These are phyloP conservation scores for Cyberlindnera mrakii DNA, from an alignment of 805 yeast species.

Conservation along the genomic window DNA sequence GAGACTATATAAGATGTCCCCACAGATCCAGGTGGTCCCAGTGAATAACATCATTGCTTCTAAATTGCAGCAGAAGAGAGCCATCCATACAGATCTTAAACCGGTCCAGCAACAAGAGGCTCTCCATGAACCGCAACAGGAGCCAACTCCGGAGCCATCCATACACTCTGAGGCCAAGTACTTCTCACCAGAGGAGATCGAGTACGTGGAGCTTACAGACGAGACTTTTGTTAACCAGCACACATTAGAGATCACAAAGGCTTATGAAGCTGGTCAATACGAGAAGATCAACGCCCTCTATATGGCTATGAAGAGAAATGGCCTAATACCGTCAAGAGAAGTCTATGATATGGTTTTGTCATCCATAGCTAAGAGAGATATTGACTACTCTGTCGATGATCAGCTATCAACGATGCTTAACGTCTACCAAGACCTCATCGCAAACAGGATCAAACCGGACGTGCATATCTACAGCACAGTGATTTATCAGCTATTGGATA, in stretches of 20 bases:
- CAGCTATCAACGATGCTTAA: conserved; percentile 57
- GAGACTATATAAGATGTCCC: not conserved
- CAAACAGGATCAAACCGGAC: conserved; percentile 50
- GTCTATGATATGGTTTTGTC: conserved; percentile 48
- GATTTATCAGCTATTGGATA: conserved; percentile 44
- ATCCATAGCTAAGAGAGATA: conserved; percentile 45
- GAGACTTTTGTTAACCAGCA: conserved; percentile 27
- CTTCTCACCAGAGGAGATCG: conserved; percentile 13
- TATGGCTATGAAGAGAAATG: conserved; percentile 35
- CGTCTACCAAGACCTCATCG: conserved; percentile 61
- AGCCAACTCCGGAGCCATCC: conserved; percentile 7
- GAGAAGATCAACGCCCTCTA: conserved; percentile 33
- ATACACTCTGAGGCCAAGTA: conserved; percentile 6
- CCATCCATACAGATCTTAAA: not conserved
- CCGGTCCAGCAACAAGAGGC: not conserved
- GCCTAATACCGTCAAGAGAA: conserved; percentile 42
- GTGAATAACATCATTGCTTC: not conserved
- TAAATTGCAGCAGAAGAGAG: not conserved
- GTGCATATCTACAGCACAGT: conserved; percentile 46
- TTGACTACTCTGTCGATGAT: conserved; percentile 50
- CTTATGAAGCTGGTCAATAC: conserved; percentile 23
- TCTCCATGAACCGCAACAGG: conserved; percentile 1
- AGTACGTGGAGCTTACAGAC: conserved; percentile 18
- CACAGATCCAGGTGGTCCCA: not conserved
- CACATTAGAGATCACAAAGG: conserved; percentile 24